Percentiles rank a stretch among this genome's conserved stretches.
These are phyloP conservation scores for Cyclotella sp. DNA, from an alignment of 108 stramenopile genomes.

Conservation along the genomic window DNA sequence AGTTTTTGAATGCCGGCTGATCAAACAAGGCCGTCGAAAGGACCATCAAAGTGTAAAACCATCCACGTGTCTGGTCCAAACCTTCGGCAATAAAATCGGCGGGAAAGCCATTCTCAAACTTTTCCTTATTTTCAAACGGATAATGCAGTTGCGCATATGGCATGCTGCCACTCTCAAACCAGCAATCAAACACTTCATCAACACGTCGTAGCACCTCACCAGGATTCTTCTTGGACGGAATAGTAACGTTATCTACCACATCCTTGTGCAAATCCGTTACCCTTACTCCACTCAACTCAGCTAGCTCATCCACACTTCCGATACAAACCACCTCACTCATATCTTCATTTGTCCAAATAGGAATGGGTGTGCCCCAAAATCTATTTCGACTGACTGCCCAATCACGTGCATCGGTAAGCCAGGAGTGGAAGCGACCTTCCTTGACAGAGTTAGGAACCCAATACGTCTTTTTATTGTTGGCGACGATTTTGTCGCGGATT, in stretches of 20 bases:
- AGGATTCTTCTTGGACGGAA: slow-evolving; percentile 96
- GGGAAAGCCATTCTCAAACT: slow-evolving; percentile 97
- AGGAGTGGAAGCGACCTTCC: slow-evolving; percentile 99
- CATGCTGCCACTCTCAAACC: slow-evolving; percentile 99
- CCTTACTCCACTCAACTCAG: slow-evolving; percentile 81
- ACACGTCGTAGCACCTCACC: slow-evolving; percentile 85
- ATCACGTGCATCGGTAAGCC: slow-evolving; percentile 97
- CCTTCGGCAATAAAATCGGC: slow-evolving; percentile 99
- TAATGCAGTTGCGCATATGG: slow-evolving; percentile 99
- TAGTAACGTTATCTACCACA: slow-evolving; percentile 92
- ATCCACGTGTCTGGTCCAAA: slow-evolving; percentile 99
- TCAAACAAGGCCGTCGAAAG: slow-evolving; percentile 98
- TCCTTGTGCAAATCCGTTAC: slow-evolving; percentile 97
- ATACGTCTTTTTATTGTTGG: slow-evolving; percentile 96
- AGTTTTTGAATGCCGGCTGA: slow-evolving; percentile 98
- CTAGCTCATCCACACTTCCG: slow-evolving; percentile 94
- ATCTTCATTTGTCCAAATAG: slow-evolving; percentile 98
- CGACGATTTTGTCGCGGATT: slow-evolving; percentile 93
- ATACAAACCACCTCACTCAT: slow-evolving; percentile 93
- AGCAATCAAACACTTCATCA: slow-evolving; percentile 99
- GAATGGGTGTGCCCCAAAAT: slow-evolving; percentile 99
- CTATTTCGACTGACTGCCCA: slow-evolving; percentile 99
- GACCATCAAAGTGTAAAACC: slow-evolving; percentile 99
- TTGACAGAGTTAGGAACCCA: slow-evolving; percentile 97
- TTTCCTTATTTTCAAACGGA: slow-evolving; percentile 98